Evolutionary conservation across 257 asterid genomes (phyloP).

Genomic region (Primulina eburnea): DNA sequence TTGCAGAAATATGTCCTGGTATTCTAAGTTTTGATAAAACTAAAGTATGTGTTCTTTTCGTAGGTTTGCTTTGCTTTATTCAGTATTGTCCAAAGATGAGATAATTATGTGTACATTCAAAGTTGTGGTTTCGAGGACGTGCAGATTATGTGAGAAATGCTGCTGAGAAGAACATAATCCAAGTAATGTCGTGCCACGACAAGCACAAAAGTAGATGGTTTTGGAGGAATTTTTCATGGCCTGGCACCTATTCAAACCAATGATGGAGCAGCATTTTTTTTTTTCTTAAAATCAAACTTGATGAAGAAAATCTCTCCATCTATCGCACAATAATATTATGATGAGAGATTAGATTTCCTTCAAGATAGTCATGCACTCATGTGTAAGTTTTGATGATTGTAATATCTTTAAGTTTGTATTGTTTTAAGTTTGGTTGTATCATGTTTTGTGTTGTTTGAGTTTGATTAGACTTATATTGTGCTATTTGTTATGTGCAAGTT

Average conservation of each 20-base stretch:
- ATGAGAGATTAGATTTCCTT: too few relatives aligned
- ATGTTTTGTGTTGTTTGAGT: too few relatives aligned
- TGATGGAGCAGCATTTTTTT: too few relatives aligned
- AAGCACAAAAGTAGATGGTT: conserved; percentile 53
- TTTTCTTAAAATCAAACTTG: conserved; percentile 22
- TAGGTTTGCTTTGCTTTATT: neutral
- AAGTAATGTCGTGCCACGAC: conserved; percentile 36
- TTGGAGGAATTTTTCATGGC: conserved; percentile 43
- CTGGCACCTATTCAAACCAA: too few relatives aligned
- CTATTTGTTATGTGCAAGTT: too few relatives aligned
- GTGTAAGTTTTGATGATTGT: too few relatives aligned
- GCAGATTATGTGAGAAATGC: conserved; percentile 97
- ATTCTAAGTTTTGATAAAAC: neutral
- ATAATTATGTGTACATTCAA: too few relatives aligned
- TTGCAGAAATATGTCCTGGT: too few relatives aligned
- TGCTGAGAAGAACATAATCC: conserved; percentile 66
- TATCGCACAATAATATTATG: conserved; percentile 20
- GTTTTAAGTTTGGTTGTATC: too few relatives aligned
- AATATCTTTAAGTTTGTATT: too few relatives aligned
- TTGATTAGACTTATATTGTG: too few relatives aligned
- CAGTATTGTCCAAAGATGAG: neutral
- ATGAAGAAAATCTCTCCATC: conserved; percentile 18
- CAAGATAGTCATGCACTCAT: too few relatives aligned
- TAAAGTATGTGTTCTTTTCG: neutral
- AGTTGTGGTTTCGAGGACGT: conserved; percentile 92